Evolutionary conservation across 768 basidiomycete genomes (phyloP), one percentile per base, ranked within the genome.

Genomic region (Collybiopsis confluens): DNA sequence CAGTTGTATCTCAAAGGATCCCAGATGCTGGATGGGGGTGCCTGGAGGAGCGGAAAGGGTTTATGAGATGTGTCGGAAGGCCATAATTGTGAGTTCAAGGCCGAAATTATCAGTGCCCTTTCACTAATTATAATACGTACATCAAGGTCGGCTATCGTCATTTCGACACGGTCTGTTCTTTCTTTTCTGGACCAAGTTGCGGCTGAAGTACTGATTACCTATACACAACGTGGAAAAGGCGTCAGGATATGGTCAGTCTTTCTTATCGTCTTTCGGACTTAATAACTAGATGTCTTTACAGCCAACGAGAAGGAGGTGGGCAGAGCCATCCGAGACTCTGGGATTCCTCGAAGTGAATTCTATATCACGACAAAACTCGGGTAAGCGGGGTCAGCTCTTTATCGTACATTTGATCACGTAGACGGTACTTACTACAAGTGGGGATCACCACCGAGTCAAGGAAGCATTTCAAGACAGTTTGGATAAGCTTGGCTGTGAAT

Each of bases 321-420:
- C 2, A 52, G 16, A 6, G 71, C 66, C 2, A 63, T 75, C 35
- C 55, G 64, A 16, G 67, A 64, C 24, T 69, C 63, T 13, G 67
- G 61, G 3, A 56, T 73, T n/a, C 66, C 70, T 18, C 67, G 70
- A 18, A 60, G 59, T 20, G 61, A 66, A 33, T 57, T 74, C 45
- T 74, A 70, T 60, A 57, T 75, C 26, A 71, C 70, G 11, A 75
- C 74, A 11, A 77, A 76, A 52, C 60, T 74, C 48, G 55, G 61
- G 67, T 52, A 40, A 24, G 59, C 53, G 36, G n/a, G 36, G 36
- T 37, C 11, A 10, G 10, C n/a, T 37, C n/a, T n/a, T 10, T 2
- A 20, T 55, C n/a, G 9, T 18, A 20, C 16, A 13, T 27, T 9
- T 27, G n/a, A 10, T 15, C 11, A 26, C 10, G 30, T 13, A 6